A percentile compares a stretch with the other conserved stretches of the same genome.
Evolutionary conservation across 164 flowering plant genomes (phyloP).

Genomic region (Dillenia suffruticosa): DNA sequence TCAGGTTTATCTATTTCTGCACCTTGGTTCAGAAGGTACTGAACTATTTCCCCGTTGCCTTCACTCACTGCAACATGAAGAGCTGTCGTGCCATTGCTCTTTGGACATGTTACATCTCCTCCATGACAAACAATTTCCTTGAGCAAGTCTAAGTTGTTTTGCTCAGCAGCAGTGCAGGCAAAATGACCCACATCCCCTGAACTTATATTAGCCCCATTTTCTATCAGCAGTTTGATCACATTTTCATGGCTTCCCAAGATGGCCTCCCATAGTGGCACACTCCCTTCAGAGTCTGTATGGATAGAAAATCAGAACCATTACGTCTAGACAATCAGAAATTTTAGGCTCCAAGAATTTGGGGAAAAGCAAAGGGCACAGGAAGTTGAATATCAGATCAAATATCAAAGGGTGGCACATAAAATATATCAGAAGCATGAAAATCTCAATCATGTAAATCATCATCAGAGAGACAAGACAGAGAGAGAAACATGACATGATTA

Average conservation of each 20-base stretch:
- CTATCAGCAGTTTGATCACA: slow-evolving; percentile 37
- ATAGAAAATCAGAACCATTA: background rate
- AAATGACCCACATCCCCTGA: slow-evolving; percentile 59
- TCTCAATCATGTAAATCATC: too few species aligned
- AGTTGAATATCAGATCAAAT: too few species aligned
- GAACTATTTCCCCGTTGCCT: slow-evolving; percentile 57
- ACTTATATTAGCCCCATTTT: slow-evolving; percentile 48
- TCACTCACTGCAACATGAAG: slow-evolving; percentile 82
- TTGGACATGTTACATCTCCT: slow-evolving; percentile 49
- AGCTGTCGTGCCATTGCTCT: slow-evolving; percentile 57
- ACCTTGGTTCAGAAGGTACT: slow-evolving; percentile 52
- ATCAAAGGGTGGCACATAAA: too few species aligned
- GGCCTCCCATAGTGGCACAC: slow-evolving; percentile 83
- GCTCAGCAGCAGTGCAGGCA: slow-evolving; percentile 76
- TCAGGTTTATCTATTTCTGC: slow-evolving; percentile 60
- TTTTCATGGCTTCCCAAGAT: slow-evolving; percentile 46
- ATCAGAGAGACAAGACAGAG: too few species aligned
- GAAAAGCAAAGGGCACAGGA: too few species aligned
- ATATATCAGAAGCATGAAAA: too few species aligned
- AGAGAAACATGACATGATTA: too few species aligned
- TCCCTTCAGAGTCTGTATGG: slow-evolving; percentile 68
- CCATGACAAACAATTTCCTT: slow-evolving; percentile 40
- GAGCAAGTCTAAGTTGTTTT: slow-evolving; percentile 50
- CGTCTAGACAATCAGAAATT: too few species aligned
- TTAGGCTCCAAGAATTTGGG: too few species aligned